Evolutionary conservation across 768 basidiomycete species (phyloP), one percentile per base, ranked within the genome.

Genomic region (Auriscalpium microsporum): DNA sequence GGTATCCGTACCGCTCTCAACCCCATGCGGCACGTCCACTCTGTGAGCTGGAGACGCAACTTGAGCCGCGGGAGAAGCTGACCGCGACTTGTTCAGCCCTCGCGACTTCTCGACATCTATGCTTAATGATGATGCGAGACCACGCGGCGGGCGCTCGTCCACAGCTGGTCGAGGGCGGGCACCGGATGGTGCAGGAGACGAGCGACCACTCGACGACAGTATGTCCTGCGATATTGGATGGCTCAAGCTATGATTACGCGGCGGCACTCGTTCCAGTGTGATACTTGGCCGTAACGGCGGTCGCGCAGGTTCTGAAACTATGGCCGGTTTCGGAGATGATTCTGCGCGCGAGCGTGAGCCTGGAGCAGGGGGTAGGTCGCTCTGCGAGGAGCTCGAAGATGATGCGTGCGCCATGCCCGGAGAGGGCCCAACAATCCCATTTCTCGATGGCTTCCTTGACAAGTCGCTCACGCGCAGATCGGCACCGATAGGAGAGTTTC

Each of bases 1-100:
- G 0, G 82, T 84, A 58, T 89, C 87, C 3, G 83, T 85, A 13
- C 81, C 86, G 62, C 85, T 87, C 69, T 88, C 87, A 16, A 89
- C 74, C 11, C 80, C 74, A 50, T 78, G 82, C 54, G 87, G 88
- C 10, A 89, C 86, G 64, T 90, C 87, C 0, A 78, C 80, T 37
- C 71, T 75, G 63, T 83, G 81, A 46, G 63, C 67, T n/a, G 73
- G 69, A 36, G 65, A 55, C 60, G 57, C 49, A 55, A 55, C 59
- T 7, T 42, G 40, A 13, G 40, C 14, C 40, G 40, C 40, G 63
- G 57, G 34, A 36, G 53, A 55, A 2, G 62, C 57, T 10, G 59
- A 54, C 34, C 53, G 53, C 11, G 19, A n/a, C 21, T 54, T 42
- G n/a, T 34, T 14, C 16, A 48, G n/a, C 10, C 36, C 21, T 14